Percentiles rank a stretch among this genome's conserved stretches.
These are phyloP conservation scores for Cyclanthera cordifolia DNA, from an alignment of 306 rosid species.

Conservation along the genomic window DNA sequence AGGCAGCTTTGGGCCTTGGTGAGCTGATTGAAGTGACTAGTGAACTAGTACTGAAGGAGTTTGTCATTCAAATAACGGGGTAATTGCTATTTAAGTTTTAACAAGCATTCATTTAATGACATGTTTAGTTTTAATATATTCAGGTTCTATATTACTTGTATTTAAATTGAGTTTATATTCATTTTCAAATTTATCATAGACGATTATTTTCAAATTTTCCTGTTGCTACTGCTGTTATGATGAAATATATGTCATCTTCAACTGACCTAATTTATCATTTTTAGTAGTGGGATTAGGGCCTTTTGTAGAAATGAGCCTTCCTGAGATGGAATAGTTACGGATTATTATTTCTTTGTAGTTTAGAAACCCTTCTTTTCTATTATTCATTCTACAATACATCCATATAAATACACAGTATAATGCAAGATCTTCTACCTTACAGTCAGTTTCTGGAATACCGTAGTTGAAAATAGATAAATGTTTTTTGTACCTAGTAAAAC, in stretches of 20 bases:
- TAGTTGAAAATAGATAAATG: not conserved
- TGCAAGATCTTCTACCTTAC: too few relatives aligned
- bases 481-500: not conserved
- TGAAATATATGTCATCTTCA: not conserved
- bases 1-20: constrained; percentile 94
- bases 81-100: constrained; percentile 22
- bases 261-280: not conserved
- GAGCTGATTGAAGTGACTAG: constrained; percentile 91
- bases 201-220: not conserved
- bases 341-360: not conserved
- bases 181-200: not conserved
- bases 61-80: constrained; percentile 93
- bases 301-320: not conserved
- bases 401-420: too few relatives aligned
- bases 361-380: too few relatives aligned
- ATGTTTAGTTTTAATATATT: not conserved
- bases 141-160: not conserved
- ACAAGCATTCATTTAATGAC: not conserved
- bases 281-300: not conserved
- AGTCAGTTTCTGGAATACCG: not conserved
- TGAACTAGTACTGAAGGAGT: constrained; percentile 70
- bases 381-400: too few relatives aligned
- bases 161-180: constrained; percentile 1
- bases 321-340: not conserved
- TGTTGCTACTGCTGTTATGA: not conserved